Conservation (phyloP, 441 rosid genomes). For the Gossypium aridum region DNA sequence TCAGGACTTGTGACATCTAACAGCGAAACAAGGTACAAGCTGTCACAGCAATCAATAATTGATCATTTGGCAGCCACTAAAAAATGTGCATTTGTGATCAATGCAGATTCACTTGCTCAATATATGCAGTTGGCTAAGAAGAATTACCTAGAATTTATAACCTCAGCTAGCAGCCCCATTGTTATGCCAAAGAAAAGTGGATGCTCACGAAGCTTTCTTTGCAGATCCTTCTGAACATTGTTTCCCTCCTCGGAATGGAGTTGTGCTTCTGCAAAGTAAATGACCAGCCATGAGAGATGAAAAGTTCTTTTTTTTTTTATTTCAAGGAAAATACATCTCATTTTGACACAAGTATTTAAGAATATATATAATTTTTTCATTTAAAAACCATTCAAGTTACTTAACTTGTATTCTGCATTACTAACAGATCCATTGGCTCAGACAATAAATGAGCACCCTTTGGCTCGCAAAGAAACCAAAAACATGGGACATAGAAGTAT, state of each 20-base stretch:
- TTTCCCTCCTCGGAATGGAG: constrained; percentile 31
- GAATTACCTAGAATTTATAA: constrained; percentile 91
- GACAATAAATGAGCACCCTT: constrained; percentile 1
- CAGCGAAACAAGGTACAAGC: background rate
- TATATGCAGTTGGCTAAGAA: constrained; percentile 12
- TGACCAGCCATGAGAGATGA: constrained; percentile 18
- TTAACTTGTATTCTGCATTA: background rate
- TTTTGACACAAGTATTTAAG: background rate
- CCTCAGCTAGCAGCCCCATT: constrained; percentile 95
- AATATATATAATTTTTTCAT: background rate
- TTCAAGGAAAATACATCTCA: constrained; percentile 2
- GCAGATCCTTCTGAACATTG: constrained; percentile 32
- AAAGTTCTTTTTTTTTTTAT: constrained; percentile 6
- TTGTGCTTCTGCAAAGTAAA: constrained; percentile 46
- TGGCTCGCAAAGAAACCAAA: background rate
- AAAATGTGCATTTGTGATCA: background rate
- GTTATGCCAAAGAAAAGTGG: constrained; percentile 92
- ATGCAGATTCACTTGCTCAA: constrained; percentile 7
- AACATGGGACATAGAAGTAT: background rate
- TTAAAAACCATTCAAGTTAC: background rate
- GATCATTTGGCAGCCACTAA: background rate
- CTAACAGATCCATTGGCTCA: background rate
- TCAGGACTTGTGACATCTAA: background rate
- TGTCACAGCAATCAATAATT: constrained; percentile 5
- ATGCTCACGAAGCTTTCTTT: constrained; percentile 65